phyloP scores from a whole-genome alignment of 2,329 filamentous ascomycete species.

The Lachnellula cervina region DNA sequence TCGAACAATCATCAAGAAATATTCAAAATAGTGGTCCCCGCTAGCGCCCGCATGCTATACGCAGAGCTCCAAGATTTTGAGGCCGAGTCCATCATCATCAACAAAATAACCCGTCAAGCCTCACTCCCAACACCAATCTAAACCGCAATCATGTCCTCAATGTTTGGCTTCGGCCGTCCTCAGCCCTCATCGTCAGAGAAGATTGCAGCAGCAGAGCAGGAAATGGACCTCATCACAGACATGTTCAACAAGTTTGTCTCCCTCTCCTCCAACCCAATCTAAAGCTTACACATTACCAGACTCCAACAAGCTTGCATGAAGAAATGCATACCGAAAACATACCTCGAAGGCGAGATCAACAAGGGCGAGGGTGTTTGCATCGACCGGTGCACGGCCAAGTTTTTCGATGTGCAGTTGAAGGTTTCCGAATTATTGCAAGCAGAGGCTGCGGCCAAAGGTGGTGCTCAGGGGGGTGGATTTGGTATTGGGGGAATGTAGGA shows the following conservation, averaged over 20 bases:
- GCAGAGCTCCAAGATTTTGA: constrained; percentile 19
- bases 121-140: neutral
- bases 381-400: constrained; percentile 95
- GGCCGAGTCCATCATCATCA: neutral
- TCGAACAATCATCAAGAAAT: neutral
- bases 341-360: constrained; percentile 95
- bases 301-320: constrained; percentile 83
- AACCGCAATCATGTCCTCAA: constrained; percentile 55
- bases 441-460: constrained; percentile 66
- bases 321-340: constrained; percentile 89
- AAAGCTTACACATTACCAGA: constrained; percentile 40
- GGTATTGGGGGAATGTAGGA: constrained; percentile 44
- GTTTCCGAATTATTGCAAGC: constrained; percentile 95
- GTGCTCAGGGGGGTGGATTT: constrained; percentile 43
- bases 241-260: constrained; percentile 87
- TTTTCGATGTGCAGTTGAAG: constrained; percentile 98
- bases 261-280: neutral
- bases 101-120: neutral
- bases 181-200: constrained; percentile 95
- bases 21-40: neutral
- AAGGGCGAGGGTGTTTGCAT: constrained; percentile 98
- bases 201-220: constrained; percentile 91
- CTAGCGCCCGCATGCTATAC: constrained; percentile 15
- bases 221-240: constrained; percentile 95
- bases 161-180: constrained; percentile 67